phyloP scores from a whole-genome alignment of 2,329 filamentous ascomycete genomes.

The Elsinoe ampelina region DNA sequence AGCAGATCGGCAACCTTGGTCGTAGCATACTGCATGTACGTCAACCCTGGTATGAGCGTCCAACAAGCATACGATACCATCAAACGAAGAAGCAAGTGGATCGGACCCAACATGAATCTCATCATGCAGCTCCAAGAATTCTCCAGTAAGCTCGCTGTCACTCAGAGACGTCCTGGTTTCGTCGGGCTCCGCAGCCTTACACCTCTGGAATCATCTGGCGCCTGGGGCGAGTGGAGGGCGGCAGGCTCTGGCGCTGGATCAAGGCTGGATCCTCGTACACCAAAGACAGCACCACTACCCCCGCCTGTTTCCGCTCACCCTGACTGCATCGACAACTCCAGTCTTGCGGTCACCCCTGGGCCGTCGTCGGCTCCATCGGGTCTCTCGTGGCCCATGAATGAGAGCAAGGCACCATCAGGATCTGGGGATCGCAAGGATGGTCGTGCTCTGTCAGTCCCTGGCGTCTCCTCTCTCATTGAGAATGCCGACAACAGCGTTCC shows the following conservation, averaged over 20 bases:
- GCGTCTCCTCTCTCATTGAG: constrained; percentile 8
- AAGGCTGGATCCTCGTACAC: constrained; percentile 22
- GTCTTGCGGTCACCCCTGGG: constrained; percentile 38
- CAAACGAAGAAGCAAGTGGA: constrained; percentile 75
- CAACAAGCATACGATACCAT: constrained; percentile 77
- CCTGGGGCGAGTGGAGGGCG: constrained; percentile 24
- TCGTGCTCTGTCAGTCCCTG: constrained; percentile 10
- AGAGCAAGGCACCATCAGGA: constrained; percentile 17
- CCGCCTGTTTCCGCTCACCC: constrained; percentile 29
- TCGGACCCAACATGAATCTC: constrained; percentile 83
- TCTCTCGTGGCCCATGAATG: constrained; percentile 49
- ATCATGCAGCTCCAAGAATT: constrained; percentile 86
- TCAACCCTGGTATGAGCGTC: constrained; percentile 64
- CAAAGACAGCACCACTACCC: constrained; percentile 53
- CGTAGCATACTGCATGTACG: constrained; percentile 75
- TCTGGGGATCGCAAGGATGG: constrained; percentile 5
- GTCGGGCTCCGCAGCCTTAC: constrained; percentile 24
- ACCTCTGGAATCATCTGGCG: constrained; percentile 27
- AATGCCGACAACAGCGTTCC: constrained; percentile 42
- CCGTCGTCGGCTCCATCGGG: constrained; percentile 59
- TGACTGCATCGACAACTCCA: constrained; percentile 19
- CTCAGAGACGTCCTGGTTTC: constrained; percentile 25
- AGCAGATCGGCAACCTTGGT: constrained; percentile 78
- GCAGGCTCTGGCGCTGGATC: constrained; percentile 29
- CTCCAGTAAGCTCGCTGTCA: constrained; percentile 36